phyloP scores from a whole-genome alignment of 2,329 filamentous ascomycete species.

The Colletotrichum echinochloae region DNA sequence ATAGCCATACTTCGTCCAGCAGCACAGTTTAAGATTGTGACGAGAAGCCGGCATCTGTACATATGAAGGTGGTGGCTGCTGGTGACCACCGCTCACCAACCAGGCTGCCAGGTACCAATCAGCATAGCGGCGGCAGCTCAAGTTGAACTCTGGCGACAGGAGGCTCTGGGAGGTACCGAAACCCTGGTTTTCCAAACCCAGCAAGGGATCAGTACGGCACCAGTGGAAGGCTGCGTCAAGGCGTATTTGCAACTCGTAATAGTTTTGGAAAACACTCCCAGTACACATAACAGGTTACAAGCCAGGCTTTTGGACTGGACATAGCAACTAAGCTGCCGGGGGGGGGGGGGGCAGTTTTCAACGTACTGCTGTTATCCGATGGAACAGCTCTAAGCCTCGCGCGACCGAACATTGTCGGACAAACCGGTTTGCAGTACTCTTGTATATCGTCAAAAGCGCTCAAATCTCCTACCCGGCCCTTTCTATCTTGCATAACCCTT shows the following conservation, averaged over 20 bases:
- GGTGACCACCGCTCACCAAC: neutral
- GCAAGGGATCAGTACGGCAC: neutral
- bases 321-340: neutral
- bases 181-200: neutral
- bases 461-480: neutral
- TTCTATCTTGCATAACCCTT: neutral
- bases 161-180: neutral
- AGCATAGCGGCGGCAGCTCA: neutral
- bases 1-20: neutral
- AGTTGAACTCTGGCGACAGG: neutral
- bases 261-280: neutral
- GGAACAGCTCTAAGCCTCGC: neutral
- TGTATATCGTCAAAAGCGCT: too few relatives aligned
- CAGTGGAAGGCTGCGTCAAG: neutral
- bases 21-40: neutral
- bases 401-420: too few relatives aligned
- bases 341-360: neutral
- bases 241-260: neutral
- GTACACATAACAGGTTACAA: neutral
- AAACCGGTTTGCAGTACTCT: too few relatives aligned
- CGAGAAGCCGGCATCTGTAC: neutral
- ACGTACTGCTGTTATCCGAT: neutral
- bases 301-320: neutral
- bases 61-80: neutral
- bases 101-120: rapidly evolving